Evolutionary conservation across 2,329 filamentous ascomycete genomes (phyloP).

Genomic region (Metarhizium brunneum): DNA sequence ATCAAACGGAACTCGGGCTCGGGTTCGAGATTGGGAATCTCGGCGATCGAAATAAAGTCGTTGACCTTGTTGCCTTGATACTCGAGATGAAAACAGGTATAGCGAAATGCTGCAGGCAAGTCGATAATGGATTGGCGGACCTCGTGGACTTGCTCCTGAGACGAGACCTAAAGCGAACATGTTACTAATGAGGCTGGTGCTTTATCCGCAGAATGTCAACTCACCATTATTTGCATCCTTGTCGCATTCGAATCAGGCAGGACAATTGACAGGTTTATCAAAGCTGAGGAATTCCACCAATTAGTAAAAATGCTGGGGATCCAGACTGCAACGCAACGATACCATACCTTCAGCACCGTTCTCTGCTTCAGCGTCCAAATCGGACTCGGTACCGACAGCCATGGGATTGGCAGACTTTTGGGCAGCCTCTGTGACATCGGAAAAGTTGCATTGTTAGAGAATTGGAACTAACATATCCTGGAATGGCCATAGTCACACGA

Average conservation of each 20-base stretch:
- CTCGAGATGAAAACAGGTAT: constrained; percentile 98
- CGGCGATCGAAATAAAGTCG: constrained; percentile 86
- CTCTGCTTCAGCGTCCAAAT: constrained; percentile 21
- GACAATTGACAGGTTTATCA: constrained; percentile 61
- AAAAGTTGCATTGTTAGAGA: neutral
- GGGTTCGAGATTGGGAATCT: constrained; percentile 69
- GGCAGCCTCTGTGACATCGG: constrained; percentile 7
- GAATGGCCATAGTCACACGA: neutral
- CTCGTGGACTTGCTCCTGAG: constrained; percentile 94
- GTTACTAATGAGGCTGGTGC: neutral
- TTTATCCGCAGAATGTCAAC: constrained; percentile 12
- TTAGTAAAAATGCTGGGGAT: neutral
- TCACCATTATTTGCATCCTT: constrained; percentile 78
- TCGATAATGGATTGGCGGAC: constrained; percentile 95
- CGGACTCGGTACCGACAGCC: constrained; percentile 16
- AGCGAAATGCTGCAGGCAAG: constrained; percentile 84
- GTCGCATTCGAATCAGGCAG: constrained; percentile 66
- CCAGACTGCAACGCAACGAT: neutral
- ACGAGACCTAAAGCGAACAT: constrained; percentile 55
- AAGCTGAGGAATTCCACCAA: constrained; percentile 23
- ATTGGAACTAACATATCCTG: neutral
- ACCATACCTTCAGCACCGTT: constrained; percentile 24
- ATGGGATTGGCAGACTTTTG: constrained; percentile 17
- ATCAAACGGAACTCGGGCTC: constrained; percentile 75
- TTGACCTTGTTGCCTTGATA: constrained; percentile 84